A percentile compares a stretch with the other conserved stretches of the same genome.
These are phyloP conservation scores for Sporothrix schenckii DNA, from an alignment of 2,329 filamentous ascomycete genomes.

Conservation along the genomic window DNA sequence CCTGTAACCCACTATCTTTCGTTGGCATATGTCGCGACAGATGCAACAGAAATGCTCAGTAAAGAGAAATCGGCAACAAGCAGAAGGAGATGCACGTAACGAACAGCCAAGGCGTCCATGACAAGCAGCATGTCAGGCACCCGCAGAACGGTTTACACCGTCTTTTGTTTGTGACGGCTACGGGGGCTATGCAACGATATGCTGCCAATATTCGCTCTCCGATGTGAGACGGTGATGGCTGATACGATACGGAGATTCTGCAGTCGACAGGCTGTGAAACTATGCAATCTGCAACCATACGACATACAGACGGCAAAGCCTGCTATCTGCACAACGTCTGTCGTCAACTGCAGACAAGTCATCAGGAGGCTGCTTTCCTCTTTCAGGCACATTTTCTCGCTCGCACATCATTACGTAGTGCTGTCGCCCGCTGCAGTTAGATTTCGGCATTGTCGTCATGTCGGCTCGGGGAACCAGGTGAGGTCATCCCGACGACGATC, in stretches of 20 bases:
- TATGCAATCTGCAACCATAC: not conserved
- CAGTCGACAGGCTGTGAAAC: not conserved
- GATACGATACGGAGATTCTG: slow-evolving; percentile 3
- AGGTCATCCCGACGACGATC: slow-evolving; percentile 4
- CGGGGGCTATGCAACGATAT: not conserved
- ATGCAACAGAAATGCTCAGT: too few relatives aligned
- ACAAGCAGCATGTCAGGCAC: not conserved
- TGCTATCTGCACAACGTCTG: not conserved
- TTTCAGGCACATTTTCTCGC: too few relatives aligned
- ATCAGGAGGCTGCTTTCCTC: too few relatives aligned
- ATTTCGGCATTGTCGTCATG: not conserved
- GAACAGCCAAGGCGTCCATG: not conserved
- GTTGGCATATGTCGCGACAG: too few relatives aligned
- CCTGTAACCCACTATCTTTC: too few relatives aligned
- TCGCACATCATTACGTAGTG: not conserved
- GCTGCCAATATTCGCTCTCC: not conserved
- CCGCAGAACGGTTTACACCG: not conserved
- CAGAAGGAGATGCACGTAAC: not conserved
- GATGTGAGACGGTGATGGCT: slow-evolving; percentile 1
- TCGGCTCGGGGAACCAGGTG: slow-evolving; percentile 25
- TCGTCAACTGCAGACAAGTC: too few relatives aligned
- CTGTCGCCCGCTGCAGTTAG: too few relatives aligned
- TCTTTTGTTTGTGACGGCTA: not conserved
- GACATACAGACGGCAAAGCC: not conserved
- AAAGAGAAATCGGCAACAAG: too few relatives aligned